Evolutionary conservation across 1,284 basidiomycete species (phyloP).

Genomic region (Apiotrichum veenhuisii): DNA sequence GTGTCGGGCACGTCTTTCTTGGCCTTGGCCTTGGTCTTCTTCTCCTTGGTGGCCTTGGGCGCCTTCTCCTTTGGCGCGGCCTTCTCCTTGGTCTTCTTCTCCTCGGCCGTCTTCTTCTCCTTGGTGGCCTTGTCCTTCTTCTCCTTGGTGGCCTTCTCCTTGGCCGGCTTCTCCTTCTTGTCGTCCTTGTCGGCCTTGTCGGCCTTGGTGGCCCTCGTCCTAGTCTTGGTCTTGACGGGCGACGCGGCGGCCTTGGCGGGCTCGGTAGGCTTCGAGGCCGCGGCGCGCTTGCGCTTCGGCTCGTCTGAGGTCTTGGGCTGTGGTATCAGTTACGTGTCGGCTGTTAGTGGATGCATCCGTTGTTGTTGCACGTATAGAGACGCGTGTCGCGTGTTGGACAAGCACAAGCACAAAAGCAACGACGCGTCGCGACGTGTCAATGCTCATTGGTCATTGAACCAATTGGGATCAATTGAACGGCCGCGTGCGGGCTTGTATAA

Average conservation of each 20-base stretch:
- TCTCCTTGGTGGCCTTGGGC: not conserved
- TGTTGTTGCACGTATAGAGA: no score
- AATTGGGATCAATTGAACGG: no score
- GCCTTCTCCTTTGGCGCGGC: not conserved
- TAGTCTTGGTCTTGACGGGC: conserved; percentile 5
- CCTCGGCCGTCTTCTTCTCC: conserved; percentile 1
- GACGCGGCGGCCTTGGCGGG: not conserved
- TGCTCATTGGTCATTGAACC: no score
- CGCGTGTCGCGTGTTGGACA: no score
- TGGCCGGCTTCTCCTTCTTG: not conserved
- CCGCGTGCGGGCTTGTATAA: not conserved
- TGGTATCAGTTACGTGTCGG: not conserved
- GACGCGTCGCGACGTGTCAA: no score
- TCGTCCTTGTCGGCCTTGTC: not conserved
- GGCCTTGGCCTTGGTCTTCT: not conserved
- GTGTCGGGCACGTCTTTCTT: not conserved
- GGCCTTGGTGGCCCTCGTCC: not conserved
- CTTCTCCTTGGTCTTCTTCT: conserved; percentile 2
- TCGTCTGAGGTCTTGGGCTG: not conserved
- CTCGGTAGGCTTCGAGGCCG: not conserved
- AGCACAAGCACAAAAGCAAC: no score
- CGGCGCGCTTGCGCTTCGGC: not conserved
- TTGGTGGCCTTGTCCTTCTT: conserved; percentile 3
- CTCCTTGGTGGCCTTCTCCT: not conserved
- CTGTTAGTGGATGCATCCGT: no score